Evolutionary conservation across 768 basidiomycete species (phyloP), one percentile per base, ranked within the genome.

Genomic region (Phaeolepiota aurea): DNA sequence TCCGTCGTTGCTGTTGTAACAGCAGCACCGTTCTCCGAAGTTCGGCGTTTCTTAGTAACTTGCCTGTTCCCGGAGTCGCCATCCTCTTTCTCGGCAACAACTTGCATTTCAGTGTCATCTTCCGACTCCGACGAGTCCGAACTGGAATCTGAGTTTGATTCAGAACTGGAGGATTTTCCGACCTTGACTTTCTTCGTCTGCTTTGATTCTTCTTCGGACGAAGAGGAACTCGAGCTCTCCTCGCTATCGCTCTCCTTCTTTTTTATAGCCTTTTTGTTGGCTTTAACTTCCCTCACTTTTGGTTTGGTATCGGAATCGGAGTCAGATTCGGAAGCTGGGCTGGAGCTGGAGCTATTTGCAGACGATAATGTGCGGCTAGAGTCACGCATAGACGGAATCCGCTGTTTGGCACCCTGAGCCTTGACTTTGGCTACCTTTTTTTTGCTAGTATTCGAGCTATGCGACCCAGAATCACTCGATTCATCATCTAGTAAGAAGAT

Each of bases 11-110:
- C 62, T 2, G 72, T 79, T 1, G 66, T 48, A 2, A 76, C 64
- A 5, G 75, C 69, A 23, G 65, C 56, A 13, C 78, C 77, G 37
- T 56, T 64, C 41, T 66, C 67, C n/a, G 69, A 64, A 0, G 66
- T 75, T 37, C 73, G 73, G 25, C 77, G 77, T 54, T 77, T 86
- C 58, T 87, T 86, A 0, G 69, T 66, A 10, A 68, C 62, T 38
- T 59, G 68, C 18, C 46, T 58, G 39, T 60, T 51, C 3, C 56
- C 53, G 5, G 47, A 42, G 31, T 53, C 43, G 18, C 38, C 41
- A 12, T 33, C 22, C 35, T 9, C 30, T n/a, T 49, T 46, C 38
- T 21, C 21, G 15, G 19, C 37, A 2, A 35, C 33, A n/a, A 14
- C 16, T 3, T 41, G 32, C 16, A 45, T 48, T 33, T 40, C 49